Evolutionary conservation across 108 stramenopile genomes (phyloP), one percentile per base, ranked within the genome.

Genomic region (Pelagomonas calceolata): DNA sequence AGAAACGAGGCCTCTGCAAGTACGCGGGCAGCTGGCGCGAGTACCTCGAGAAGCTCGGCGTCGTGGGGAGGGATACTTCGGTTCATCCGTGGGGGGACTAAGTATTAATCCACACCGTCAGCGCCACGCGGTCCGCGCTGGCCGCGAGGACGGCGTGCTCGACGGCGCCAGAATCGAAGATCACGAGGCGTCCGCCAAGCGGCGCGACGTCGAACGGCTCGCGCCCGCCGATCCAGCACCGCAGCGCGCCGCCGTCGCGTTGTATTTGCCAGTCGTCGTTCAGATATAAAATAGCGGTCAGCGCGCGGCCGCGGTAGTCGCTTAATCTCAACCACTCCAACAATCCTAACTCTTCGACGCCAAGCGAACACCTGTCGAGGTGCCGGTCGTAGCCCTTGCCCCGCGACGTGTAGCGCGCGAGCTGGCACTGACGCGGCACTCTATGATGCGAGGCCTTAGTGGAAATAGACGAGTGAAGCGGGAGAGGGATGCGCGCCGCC

Each of bases 371-470:
- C 33, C 78, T 32, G 45, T 78, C 78, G 17, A 78, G 31, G 44
- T 78, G 78, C 0, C 78, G 74, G 0, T 66, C 74, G 69, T 78
- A 78, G 37, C 45, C 72, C 32, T 32, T 39, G 4, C 64, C 79
- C 37, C 75, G 73, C 16, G 45, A 63, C 30, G 51, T 70, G 66
- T 79, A 79, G 60, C 34, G 21, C 18, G 76, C 72, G 16, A 79
- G 76, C 72, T 79, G 79, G 66, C 79, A 79, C 70, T 76, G 76
- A 18, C 32, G 66, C 32, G 79, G 79, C 26, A 79, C 79, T 1
- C 71, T n/a, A 34, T 79, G 76, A 0, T 37, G 63, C 4, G 44
- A 15, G 14, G 44, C 16, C 44, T 15, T 45, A 10, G 44, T 45
- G 14, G 44, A 15, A 15, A 16, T 45, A 10, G 44, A 15, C 44